A percentile compares a stretch with the other conserved stretches of the same genome.
Conservation (phyloP, 371 early-diverging fungal species). For the Mortierella sp. region DNA sequence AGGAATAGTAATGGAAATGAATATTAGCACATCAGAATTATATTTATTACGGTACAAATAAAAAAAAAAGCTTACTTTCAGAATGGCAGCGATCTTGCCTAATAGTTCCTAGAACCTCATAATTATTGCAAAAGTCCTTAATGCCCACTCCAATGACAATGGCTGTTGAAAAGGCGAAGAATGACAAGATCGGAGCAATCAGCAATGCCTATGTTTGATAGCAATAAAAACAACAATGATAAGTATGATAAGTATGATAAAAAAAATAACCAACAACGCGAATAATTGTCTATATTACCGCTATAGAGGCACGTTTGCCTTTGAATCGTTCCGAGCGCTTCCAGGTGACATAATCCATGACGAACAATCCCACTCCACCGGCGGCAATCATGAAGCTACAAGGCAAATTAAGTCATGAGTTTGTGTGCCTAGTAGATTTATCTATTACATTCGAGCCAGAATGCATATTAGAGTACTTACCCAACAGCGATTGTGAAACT, state of each 20-base stretch:
- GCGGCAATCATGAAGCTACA: constrained; percentile 29
- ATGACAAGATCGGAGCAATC: constrained; percentile 20
- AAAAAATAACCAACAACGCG: neutral
- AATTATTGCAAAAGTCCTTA: constrained; percentile 23
- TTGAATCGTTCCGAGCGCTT: constrained; percentile 38
- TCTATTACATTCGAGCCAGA: no score
- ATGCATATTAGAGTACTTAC: constrained; percentile 14
- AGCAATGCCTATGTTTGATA: constrained; percentile 30
- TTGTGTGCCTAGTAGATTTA: neutral
- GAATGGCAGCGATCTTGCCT: neutral
- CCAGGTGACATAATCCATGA: constrained; percentile 47
- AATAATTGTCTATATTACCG: constrained; percentile 12
- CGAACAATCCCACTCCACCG: constrained; percentile 29
- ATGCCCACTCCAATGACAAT: constrained; percentile 41
- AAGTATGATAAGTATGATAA: neutral
- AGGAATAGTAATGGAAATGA: neutral
- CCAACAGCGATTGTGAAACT: constrained; percentile 19
- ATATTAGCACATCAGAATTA: neutral
- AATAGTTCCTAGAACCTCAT: neutral
- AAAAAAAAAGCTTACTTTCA: constrained; percentile 6
- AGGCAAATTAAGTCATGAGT: neutral
- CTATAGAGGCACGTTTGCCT: constrained; percentile 43
- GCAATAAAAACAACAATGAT: neutral
- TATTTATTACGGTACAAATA: neutral
- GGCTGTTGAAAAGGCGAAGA: constrained; percentile 33